These are phyloP conservation scores for Boletellus ananiceps DNA, from an alignment of 768 basidiomycete genomes.

Conservation along the genomic window DNA sequence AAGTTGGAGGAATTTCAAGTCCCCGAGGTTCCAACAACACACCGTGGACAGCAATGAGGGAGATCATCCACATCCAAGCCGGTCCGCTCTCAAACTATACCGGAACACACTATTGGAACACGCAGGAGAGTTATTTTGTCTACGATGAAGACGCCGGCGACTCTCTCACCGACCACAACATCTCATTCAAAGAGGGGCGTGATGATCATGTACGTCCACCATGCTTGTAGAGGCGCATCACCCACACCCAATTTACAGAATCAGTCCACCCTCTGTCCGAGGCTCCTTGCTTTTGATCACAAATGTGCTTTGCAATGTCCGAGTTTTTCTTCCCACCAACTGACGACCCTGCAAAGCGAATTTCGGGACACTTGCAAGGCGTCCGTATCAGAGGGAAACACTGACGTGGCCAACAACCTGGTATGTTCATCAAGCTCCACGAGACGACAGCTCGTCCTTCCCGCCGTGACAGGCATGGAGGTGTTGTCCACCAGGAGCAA, in stretches of 20 bases:
- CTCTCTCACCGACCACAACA: slow-evolving; percentile 43
- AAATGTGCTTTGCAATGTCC: slow-evolving; percentile 42
- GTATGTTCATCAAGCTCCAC: slow-evolving; percentile 7
- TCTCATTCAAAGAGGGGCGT: slow-evolving; percentile 65
- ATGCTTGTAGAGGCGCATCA: not conserved
- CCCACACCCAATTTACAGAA: slow-evolving; percentile 10
- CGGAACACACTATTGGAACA: slow-evolving; percentile 81
- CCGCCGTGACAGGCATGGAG: slow-evolving; percentile 41
- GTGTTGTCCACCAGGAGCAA: slow-evolving; percentile 47
- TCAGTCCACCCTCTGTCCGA: slow-evolving; percentile 50
- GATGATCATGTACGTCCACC: slow-evolving; percentile 41
- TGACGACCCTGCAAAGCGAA: slow-evolving; percentile 42
- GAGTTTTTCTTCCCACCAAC: not conserved
- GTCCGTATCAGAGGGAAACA: slow-evolving; percentile 33
- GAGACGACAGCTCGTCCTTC: not conserved
- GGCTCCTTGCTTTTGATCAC: slow-evolving; percentile 62
- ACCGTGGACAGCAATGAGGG: slow-evolving; percentile 48
- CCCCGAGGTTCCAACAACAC: not conserved
- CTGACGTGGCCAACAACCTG: slow-evolving; percentile 15
- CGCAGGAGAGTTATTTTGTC: slow-evolving; percentile 66
- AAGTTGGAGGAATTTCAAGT: not conserved
- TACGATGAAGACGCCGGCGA: slow-evolving; percentile 41
- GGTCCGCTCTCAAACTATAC: slow-evolving; percentile 62
- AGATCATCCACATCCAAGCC: slow-evolving; percentile 76
- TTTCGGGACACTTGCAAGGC: slow-evolving; percentile 54